Base-by-base conservation (phyloP, 2,329 filamentous ascomycete genomes). In the Ceratocystis diversiconidia region DNA sequence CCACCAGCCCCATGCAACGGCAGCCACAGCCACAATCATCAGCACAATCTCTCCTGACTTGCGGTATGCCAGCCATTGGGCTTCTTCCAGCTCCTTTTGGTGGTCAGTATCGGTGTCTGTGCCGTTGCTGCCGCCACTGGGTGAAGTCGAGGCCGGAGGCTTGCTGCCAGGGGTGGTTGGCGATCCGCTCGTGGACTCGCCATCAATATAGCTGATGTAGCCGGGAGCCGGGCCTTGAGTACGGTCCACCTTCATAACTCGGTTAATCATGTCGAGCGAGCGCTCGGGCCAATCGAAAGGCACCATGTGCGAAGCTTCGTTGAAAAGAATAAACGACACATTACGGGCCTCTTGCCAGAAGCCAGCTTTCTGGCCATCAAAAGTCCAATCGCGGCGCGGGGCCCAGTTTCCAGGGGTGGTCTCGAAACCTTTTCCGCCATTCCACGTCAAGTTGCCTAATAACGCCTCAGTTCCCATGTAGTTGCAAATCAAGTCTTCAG, bases 301-400 rank as follows among this genome's bases (percentile, higher is more conserved):
- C 0, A 99, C 94, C 94, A 99, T 99, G 75, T 99, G 94, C 62
- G 89, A 95, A 17, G 90, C 86, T 74, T 99, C 95, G 79, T 95
- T 90, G 76, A 97, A 96, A 50, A 95, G 80, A 41, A 99, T 86
- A 73, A 99, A 99, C 0, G 94, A 96, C 68, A 99, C 77, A 76
- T 99, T 99, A 69, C 95, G 86, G 1, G 94, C 92, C 73, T 91
- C 85, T 75, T 99, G 95, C 80, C 92, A 99, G 72, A 95, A 90
- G 28, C 94, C 94, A 2, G 92, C 92, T 1, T 84, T 78, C 70
- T 96, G 84, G 68, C 87, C 89, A 75, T 97, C 94, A 70, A 97
- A 96, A 0, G 85, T 89, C 95, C 94, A 99, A 71, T 95, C 87
- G 50, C 87, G 87, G 19, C 90, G 88, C n/a, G 92, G 92, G 3